These are phyloP conservation scores for Rhytidiadelphus loreus DNA, from an alignment of 225 moss, liverwort and hornwort genomes.

Conservation along the genomic window DNA sequence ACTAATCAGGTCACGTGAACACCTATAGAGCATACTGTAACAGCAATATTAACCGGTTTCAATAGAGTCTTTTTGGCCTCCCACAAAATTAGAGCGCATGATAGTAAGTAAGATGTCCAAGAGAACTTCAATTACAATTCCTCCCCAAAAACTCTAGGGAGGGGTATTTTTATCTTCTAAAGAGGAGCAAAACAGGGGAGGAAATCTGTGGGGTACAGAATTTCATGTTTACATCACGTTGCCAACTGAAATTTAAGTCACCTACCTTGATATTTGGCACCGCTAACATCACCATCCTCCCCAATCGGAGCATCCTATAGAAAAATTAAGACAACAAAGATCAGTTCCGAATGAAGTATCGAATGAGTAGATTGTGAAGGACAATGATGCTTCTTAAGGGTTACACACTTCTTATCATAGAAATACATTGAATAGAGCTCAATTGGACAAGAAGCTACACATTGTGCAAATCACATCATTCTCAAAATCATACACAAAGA, in stretches of 20 bases:
- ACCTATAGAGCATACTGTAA: neutral
- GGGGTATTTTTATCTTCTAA: neutral
- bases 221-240: neutral
- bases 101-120: neutral
- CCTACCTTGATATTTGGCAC: constrained; percentile 59
- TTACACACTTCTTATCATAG: neutral
- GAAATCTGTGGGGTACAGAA: neutral
- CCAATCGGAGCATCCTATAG: constrained; percentile 74
- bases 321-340: neutral
- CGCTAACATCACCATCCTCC: constrained; percentile 59
- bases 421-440: neutral
- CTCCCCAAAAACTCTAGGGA: neutral
- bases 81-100: neutral
- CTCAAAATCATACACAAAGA: neutral
- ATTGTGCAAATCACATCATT: neutral
- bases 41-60: neutral
- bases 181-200: neutral
- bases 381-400: neutral
- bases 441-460: neutral
- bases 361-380: neutral
- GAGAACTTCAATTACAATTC: neutral
- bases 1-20: neutral
- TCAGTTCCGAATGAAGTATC: neutral
- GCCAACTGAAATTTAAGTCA: neutral
- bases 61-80: too few species aligned